Conservation (phyloP, 495 filamentous ascomycete species). For the Xylaria curta region DNA sequence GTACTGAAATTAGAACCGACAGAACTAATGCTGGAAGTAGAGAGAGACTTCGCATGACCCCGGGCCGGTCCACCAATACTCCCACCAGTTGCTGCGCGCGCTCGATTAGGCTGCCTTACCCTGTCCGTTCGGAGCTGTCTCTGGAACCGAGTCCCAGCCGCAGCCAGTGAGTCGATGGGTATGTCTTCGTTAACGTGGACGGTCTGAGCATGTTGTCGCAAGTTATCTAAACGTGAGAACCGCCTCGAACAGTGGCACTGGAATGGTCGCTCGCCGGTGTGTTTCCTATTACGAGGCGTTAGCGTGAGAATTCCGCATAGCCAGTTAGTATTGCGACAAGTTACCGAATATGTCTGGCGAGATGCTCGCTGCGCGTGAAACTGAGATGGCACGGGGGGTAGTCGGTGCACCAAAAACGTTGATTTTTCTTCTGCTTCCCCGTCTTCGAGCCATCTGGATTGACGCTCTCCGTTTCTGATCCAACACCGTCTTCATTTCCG, state of each 20-base stretch:
- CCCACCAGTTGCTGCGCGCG: conserved; percentile 76
- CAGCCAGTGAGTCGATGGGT: conserved; percentile 88
- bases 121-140: conserved; percentile 84
- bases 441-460: conserved; percentile 67
- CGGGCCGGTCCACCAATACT: conserved; percentile 67
- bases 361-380: conserved; percentile 95
- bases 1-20: conserved; percentile 72
- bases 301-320: conserved; percentile 26
- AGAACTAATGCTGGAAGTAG: conserved; percentile 82
- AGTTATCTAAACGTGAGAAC: conserved; percentile 96
- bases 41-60: conserved; percentile 83
- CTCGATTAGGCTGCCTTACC: conserved; percentile 73
- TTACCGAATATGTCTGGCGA: conserved; percentile 92
- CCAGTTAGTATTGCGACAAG: background rate
- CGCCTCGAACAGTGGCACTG: conserved; percentile 94
- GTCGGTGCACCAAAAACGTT: conserved; percentile 96
- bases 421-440: conserved; percentile 93
- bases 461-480: conserved; percentile 80
- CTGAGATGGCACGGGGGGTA: conserved; percentile 94
- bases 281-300: conserved; percentile 69
- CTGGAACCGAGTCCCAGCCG: conserved; percentile 91
- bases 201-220: conserved; percentile 96
- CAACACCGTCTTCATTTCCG: conserved; percentile 63
- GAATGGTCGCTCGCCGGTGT: conserved; percentile 96
- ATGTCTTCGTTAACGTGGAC: conserved; percentile 99